Percentiles rank a stretch among this genome's conserved stretches.
These are phyloP conservation scores for Phytopythium aichiense DNA, from an alignment of 352 stramenopile species.

Conservation along the genomic window DNA sequence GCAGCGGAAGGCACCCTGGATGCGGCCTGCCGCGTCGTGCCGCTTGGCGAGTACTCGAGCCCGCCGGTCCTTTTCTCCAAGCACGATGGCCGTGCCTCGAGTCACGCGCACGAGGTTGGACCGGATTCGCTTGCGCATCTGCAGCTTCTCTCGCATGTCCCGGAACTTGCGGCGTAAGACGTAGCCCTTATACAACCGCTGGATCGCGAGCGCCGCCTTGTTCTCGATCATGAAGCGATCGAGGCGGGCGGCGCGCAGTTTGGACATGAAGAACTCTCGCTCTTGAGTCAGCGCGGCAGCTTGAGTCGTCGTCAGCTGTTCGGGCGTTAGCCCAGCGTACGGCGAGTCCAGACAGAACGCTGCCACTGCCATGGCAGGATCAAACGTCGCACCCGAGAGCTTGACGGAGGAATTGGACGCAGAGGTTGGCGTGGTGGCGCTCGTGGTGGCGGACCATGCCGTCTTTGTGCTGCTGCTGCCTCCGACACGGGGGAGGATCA, in stretches of 20 bases:
- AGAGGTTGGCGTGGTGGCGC: not conserved
- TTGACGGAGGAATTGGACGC: not conserved
- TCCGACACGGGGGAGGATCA: slow-evolving; percentile 22
- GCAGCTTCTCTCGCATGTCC: slow-evolving; percentile 41
- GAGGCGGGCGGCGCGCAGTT: slow-evolving; percentile 23
- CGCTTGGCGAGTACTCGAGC: slow-evolving; percentile 19
- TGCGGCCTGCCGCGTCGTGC: slow-evolving; percentile 17
- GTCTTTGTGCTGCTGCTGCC: not conserved
- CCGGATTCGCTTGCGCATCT: slow-evolving; percentile 63
- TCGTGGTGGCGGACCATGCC: not conserved
- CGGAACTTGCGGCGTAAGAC: slow-evolving; percentile 43
- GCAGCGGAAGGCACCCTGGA: slow-evolving; percentile 35
- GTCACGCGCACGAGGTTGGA: slow-evolving; percentile 54
- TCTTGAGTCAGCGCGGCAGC: not conserved
- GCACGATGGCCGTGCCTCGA: slow-evolving; percentile 56
- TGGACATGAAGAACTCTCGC: slow-evolving; percentile 37
- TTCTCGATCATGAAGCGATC: slow-evolving; percentile 32
- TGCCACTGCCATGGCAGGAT: not conserved
- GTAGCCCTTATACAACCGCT: slow-evolving; percentile 52
- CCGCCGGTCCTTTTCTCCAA: slow-evolving; percentile 51
- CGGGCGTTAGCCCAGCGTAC: not conserved
- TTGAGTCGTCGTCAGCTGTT: not conserved
- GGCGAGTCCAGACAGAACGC: slow-evolving; percentile 7
- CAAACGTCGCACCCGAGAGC: not conserved
- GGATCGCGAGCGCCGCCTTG: slow-evolving; percentile 41